Conservation (phyloP, 352 stramenopile species). For the Pythium brachiatum region DNA sequence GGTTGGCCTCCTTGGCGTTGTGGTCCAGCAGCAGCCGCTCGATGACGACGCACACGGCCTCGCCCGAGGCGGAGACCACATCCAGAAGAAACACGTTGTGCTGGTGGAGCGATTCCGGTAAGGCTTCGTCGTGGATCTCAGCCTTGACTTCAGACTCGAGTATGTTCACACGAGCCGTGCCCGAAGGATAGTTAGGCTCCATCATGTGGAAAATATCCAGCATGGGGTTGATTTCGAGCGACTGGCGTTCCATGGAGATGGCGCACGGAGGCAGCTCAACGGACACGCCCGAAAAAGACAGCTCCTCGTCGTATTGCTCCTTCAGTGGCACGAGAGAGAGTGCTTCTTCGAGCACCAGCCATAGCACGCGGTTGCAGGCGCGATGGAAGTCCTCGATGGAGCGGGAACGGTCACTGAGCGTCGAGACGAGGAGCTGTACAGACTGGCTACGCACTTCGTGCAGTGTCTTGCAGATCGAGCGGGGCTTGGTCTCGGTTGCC, state of each 20-base stretch:
- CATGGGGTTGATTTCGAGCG: slow-evolving; percentile 13
- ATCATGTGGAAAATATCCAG: slow-evolving; percentile 29
- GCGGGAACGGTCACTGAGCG: not conserved
- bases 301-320: not conserved
- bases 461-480: not conserved
- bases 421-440: slow-evolving; percentile 11
- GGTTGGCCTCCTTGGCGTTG: slow-evolving; percentile 35
- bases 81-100: slow-evolving; percentile 56
- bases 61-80: slow-evolving; percentile 29
- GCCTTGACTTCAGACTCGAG: not conserved
- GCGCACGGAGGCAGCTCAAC: slow-evolving; percentile 10
- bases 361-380: slow-evolving; percentile 40
- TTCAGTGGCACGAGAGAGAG: slow-evolving; percentile 15
- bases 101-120: slow-evolving; percentile 29
- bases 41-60: slow-evolving; percentile 37
- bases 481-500: not conserved
- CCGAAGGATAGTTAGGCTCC: slow-evolving; percentile 17
- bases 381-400: slow-evolving; percentile 31
- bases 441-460: slow-evolving; percentile 12
- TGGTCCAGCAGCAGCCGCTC: slow-evolving; percentile 27
- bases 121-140: not conserved
- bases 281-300: not conserved
- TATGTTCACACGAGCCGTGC: not conserved
- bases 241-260: slow-evolving; percentile 21
- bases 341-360: slow-evolving; percentile 48